Percentiles rank a stretch among this genome's conserved stretches.
Evolutionary conservation across 2,329 filamentous ascomycete genomes (phyloP).

Genomic region (Paecilomyces sp.): DNA sequence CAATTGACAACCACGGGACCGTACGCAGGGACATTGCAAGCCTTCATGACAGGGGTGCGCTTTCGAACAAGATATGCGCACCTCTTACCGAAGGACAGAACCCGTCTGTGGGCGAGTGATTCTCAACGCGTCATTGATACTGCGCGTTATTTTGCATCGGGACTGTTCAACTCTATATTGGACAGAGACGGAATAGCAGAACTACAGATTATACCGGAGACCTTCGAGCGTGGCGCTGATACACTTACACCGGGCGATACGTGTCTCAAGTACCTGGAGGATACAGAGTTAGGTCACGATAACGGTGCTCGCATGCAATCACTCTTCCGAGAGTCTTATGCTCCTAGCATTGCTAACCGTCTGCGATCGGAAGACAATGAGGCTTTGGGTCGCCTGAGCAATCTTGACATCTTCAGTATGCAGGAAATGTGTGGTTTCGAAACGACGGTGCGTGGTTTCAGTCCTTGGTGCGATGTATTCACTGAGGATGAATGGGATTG

Average conservation of each 20-base stretch:
- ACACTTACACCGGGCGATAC: conserved; percentile 51
- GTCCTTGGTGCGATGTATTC: conserved; percentile 52
- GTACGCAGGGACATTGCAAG: conserved; percentile 48
- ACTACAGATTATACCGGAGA: conserved; percentile 50
- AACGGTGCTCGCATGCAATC: conserved; percentile 43
- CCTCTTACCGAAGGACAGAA: conserved; percentile 33
- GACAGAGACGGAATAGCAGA: conserved; percentile 24
- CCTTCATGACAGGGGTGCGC: conserved; percentile 48
- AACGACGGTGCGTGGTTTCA: conserved; percentile 45
- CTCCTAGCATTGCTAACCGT: conserved; percentile 39
- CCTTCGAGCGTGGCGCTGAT: conserved; percentile 41
- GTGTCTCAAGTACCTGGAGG: conserved; percentile 31
- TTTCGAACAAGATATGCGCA: conserved; percentile 47
- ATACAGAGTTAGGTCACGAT: conserved; percentile 39
- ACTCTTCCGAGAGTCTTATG: conserved; percentile 42
- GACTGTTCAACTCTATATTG: conserved; percentile 49
- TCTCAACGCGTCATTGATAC: conserved; percentile 50
- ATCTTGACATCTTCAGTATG: conserved; percentile 50
- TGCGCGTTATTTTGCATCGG: conserved; percentile 47
- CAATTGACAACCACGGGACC: conserved; percentile 50
- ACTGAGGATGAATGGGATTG: conserved; percentile 45
- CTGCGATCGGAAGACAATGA: conserved; percentile 22
- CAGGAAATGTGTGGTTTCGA: conserved; percentile 58
- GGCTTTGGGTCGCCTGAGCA: conserved; percentile 35
- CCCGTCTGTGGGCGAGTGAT: conserved; percentile 49